A percentile compares a stretch with the other conserved stretches of the same genome.
Evolutionary conservation across 352 stramenopile genomes (phyloP).

Genomic region (Globisporangium cystogenes): DNA sequence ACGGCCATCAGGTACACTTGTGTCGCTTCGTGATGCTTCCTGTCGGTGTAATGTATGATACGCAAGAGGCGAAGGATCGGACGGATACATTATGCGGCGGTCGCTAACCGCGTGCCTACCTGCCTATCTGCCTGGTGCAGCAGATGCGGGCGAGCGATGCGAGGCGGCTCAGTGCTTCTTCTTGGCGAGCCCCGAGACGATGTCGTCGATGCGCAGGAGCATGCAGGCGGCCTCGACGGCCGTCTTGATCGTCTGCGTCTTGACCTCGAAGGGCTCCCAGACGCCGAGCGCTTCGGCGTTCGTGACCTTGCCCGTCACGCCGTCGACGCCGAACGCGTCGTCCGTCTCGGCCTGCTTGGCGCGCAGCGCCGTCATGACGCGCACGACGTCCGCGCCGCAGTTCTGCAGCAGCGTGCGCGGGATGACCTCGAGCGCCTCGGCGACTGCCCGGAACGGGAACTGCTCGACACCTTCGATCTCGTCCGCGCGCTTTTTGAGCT

Average conservation of each 20-base stretch:
- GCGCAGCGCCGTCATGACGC: constrained; percentile 96
- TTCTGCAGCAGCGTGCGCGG: constrained; percentile 98
- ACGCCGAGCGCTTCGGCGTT: constrained; percentile 96
- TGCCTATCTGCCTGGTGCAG: not conserved
- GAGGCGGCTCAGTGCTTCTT: constrained; percentile 72
- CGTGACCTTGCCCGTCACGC: constrained; percentile 88
- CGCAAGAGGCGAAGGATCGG: too few relatives aligned
- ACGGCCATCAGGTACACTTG: constrained; percentile 26
- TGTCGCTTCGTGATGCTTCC: not conserved
- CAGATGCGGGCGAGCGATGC: not conserved
- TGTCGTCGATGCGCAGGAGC: constrained; percentile 98
- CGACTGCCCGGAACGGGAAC: constrained; percentile 97
- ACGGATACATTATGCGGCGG: not conserved
- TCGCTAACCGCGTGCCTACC: too few relatives aligned
- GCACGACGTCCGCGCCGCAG: constrained; percentile 98
- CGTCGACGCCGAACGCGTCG: constrained; percentile 72
- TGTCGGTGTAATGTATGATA: too few relatives aligned
- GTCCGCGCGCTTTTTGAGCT: constrained; percentile 89
- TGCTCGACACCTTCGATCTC: constrained; percentile 95
- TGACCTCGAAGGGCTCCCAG: constrained; percentile 99
- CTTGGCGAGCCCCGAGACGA: constrained; percentile 98
- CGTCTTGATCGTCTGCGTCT: constrained; percentile 99
- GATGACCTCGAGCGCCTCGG: constrained; percentile 98
- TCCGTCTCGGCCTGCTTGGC: constrained; percentile 89
- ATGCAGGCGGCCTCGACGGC: constrained; percentile 98